A percentile compares a stretch with the other conserved stretches of the same genome.
These are phyloP conservation scores for Colletotrichum shisoi DNA, from an alignment of 2,329 filamentous ascomycete genomes.

Conservation along the genomic window DNA sequence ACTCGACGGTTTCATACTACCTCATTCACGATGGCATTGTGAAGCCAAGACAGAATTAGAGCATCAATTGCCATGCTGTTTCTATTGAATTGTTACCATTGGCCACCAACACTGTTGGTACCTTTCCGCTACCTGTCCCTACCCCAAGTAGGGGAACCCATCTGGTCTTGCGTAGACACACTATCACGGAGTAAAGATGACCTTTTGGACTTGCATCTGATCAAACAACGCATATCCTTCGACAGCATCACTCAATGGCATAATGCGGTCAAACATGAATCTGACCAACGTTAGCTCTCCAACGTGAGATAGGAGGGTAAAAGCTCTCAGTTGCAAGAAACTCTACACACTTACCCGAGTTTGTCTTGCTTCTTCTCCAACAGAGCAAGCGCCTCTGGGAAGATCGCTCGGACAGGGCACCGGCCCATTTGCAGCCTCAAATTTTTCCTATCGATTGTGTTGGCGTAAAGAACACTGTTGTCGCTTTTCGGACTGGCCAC, in stretches of 20 bases:
- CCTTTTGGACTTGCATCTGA: constrained; percentile 76
- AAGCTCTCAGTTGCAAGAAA: constrained; percentile 11
- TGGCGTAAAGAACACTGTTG: constrained; percentile 1
- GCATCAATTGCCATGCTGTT: neutral
- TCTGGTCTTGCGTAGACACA: neutral
- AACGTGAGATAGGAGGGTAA: constrained; percentile 9
- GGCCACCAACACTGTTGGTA: neutral
- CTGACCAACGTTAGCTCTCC: constrained; percentile 49
- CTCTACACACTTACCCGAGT: constrained; percentile 62
- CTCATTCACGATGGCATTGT: constrained; percentile 86
- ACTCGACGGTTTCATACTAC: constrained; percentile 86
- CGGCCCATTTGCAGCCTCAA: constrained; percentile 77
- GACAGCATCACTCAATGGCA: constrained; percentile 71
- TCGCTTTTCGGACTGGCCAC: neutral
- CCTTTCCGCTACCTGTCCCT: neutral
- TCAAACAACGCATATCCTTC: constrained; percentile 77
- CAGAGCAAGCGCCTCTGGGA: constrained; percentile 69
- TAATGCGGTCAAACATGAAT: constrained; percentile 80
- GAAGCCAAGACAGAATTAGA: constrained; percentile 81
- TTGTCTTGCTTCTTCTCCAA: constrained; percentile 72
- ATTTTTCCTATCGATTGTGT: constrained; percentile 65
- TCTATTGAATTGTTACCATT: neutral
- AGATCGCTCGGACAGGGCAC: constrained; percentile 76
- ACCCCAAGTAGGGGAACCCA: neutral
- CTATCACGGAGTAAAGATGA: constrained; percentile 68